Conservation (phyloP, 176 grass and related monocot genomes). For the Hsuehochloa calcarea region DNA sequence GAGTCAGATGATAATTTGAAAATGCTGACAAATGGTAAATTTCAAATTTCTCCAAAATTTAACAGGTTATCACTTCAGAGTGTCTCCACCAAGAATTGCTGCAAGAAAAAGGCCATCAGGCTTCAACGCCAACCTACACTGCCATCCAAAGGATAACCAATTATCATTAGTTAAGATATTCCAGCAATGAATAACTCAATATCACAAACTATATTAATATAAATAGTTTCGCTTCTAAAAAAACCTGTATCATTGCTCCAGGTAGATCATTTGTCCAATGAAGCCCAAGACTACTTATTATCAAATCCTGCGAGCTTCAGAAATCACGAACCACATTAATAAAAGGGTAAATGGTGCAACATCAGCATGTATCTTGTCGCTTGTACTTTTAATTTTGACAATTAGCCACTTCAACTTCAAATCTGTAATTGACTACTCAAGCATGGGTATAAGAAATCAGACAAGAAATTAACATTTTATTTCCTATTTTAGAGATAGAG, state of each 20-base stretch:
- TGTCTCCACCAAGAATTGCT: conserved; percentile 90
- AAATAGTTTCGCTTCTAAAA: neutral
- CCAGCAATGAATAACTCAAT: neutral
- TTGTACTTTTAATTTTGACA: neutral
- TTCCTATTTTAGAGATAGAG: neutral
- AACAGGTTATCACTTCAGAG: conserved; percentile 61
- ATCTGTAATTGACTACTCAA: neutral
- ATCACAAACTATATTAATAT: neutral
- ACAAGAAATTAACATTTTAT: neutral
- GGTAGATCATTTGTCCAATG: conserved; percentile 99
- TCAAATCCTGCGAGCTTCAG: conserved; percentile 83
- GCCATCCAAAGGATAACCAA: conserved; percentile 34
- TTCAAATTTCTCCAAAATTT: conserved; percentile 3
- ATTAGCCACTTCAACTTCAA: neutral
- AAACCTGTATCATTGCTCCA: conserved; percentile 95
- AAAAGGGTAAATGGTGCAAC: neutral
- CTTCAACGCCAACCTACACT: conserved; percentile 84
- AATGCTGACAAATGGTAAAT: conserved; percentile 10
- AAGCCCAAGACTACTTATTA: conserved; percentile 91
- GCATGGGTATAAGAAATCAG: conserved; percentile 9
- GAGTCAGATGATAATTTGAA: conserved; percentile 19
- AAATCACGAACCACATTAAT: conserved; percentile 26
- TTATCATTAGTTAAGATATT: conserved; percentile 18
- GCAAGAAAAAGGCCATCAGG: conserved; percentile 95
- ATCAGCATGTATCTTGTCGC: neutral